Evolutionary conservation across 768 basidiomycete genomes (phyloP).

Genomic region (Mycena latifolia): DNA sequence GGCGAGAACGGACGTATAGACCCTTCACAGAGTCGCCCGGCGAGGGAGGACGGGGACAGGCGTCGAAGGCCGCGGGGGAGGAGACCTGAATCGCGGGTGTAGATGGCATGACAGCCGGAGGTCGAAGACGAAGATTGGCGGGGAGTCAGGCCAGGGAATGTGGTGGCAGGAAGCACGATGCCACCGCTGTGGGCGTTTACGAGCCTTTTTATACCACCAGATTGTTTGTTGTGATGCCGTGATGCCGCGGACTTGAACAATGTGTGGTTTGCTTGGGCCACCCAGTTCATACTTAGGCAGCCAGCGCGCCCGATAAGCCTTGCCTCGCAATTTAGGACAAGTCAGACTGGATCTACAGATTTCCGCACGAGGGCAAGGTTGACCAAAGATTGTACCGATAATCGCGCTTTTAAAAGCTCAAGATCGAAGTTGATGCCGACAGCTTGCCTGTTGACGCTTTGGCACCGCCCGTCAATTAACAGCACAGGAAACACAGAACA

Average conservation of each 20-base stretch:
- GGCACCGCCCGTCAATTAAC: no score
- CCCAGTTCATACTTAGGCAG: background rate
- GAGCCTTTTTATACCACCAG: background rate
- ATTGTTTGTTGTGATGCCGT: background rate
- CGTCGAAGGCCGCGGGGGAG: background rate
- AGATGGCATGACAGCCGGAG: background rate
- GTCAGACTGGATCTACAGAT: no score
- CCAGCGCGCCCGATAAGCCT: no score
- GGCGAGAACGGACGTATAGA: background rate
- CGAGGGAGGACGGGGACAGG: background rate
- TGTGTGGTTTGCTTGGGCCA: background rate
- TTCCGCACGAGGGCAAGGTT: no score
- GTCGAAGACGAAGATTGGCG: background rate
- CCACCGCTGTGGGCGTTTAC: background rate
- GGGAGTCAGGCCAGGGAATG: background rate
- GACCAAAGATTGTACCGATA: no score
- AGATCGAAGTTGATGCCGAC: no score
- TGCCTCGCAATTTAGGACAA: no score
- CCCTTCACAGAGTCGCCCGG: background rate
- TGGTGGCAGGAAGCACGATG: background rate
- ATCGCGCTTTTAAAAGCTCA: no score
- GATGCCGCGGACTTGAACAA: background rate
- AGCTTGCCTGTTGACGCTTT: no score
- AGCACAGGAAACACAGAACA: no score
- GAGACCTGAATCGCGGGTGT: background rate